phyloP scores from a whole-genome alignment of 495 filamentous ascomycete genomes.

The Aspergillus affinis region DNA sequence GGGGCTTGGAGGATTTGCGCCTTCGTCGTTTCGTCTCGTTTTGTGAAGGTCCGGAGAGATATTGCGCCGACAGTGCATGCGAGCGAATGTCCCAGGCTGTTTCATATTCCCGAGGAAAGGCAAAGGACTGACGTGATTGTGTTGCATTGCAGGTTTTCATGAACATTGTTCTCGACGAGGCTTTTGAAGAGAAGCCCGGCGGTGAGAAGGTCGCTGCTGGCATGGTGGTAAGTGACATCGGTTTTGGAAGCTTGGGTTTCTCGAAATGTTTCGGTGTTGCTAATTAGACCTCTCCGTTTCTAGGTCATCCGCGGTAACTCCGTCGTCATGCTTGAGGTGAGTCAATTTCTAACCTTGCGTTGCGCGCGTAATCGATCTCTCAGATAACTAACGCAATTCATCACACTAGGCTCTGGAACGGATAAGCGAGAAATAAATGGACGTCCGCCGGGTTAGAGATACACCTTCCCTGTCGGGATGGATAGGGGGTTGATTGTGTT shows the following conservation, averaged over 20 bases:
- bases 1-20: background rate
- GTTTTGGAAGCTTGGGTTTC: background rate
- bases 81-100: background rate
- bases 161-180: conserved; percentile 96
- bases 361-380: too few relatives aligned
- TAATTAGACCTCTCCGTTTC: conserved; percentile 2
- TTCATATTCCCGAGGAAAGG: background rate
- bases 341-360: conserved; percentile 7
- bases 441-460: background rate
- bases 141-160: conserved; percentile 75
- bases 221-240: conserved; percentile 71
- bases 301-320: conserved; percentile 88
- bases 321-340: conserved; percentile 90
- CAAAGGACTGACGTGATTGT: background rate
- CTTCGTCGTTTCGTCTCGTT: background rate
- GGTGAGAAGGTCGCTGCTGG: conserved; percentile 89
- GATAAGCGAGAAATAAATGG: conserved; percentile 52
- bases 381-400: conserved; percentile 23
- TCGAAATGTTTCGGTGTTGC: background rate
- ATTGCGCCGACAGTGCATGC: background rate
- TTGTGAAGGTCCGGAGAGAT: background rate
- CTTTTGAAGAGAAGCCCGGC: conserved; percentile 91
- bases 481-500: background rate
- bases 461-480: background rate
- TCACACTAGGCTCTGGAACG: conserved; percentile 55